Base-by-base conservation (phyloP, 257 asterid genomes). In the Anisodus tanguticus region DNA sequence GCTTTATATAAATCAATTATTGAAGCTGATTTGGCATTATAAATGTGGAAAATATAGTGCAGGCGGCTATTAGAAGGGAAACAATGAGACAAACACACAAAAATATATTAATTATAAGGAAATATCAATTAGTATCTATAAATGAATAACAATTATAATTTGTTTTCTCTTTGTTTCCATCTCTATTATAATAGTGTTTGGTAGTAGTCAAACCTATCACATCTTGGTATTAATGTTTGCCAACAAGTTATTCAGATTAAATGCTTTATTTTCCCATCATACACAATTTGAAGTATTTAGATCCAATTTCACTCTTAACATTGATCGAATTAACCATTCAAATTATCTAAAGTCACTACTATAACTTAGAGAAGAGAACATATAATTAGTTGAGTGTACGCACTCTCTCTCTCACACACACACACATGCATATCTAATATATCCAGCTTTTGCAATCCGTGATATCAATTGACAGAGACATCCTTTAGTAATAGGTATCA, bases 61-160 rank as follows among this genome's bases (percentile, higher is more conserved):
- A 71, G 79, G 79, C 79, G 79, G 79, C 57, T 69, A 41, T 39
- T 39, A 43, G n/a, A 17, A 64, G 3, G 7, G 54, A 16, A 69
- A 69, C 54, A 8, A 71, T 9, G 57, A 71, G 57, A 43, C 45
- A 31, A 12, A 57, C 0, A 60, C 12, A 22, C 31, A 41, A 8
- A n/a, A n/a, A n/a, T n/a, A n/a, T n/a, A 69, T 26, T 3, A 9
- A 64, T 66, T 11, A 11, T 9, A 66, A 69, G 47, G 4, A 69
- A 17, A 39, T 69, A 69, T 69, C 19, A 62, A 64, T 68, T 68
- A 11, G 2, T 13, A 6, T 67, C 10, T 6, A 9, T 10, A 10
- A 68, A 16, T 68, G 66, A 17, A 59, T 2, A 16, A 53, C 3
- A 9, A 53, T 53, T 53, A 8, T 9, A 49, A 9, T 9, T 9